Evolutionary conservation across 2,329 filamentous ascomycete genomes (phyloP).

Genomic region (Ceratocystis papillata): DNA sequence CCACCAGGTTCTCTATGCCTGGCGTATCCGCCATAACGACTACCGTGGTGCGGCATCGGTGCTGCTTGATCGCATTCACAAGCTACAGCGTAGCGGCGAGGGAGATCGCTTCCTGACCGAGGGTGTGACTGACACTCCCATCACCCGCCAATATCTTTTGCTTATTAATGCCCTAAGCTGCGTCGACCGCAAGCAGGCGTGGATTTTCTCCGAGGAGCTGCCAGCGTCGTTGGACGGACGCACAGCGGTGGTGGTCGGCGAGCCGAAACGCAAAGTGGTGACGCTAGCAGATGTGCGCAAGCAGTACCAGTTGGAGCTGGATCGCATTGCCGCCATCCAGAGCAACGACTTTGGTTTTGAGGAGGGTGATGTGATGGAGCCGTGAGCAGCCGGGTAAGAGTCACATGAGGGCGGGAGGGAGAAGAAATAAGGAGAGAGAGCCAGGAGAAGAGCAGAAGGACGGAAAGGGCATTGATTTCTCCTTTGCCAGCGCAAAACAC

Average conservation of each 20-base stretch:
- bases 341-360: constrained; percentile 78
- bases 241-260: constrained; percentile 24
- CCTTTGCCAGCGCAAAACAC: background rate
- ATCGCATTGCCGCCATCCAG: constrained; percentile 76
- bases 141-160: constrained; percentile 70
- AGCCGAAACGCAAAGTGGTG: constrained; percentile 59
- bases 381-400: constrained; percentile 32
- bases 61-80: constrained; percentile 52
- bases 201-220: constrained; percentile 54
- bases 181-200: constrained; percentile 68
- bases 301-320: constrained; percentile 82
- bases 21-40: constrained; percentile 72
- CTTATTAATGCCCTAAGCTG: constrained; percentile 89
- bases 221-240: constrained; percentile 19
- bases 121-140: constrained; percentile 50
- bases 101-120: constrained; percentile 47
- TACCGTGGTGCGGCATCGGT: constrained; percentile 67
- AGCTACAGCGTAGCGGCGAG: constrained; percentile 38
- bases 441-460: too few relatives aligned
- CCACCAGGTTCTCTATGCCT: constrained; percentile 82
- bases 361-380: constrained; percentile 45
- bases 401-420: background rate
- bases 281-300: constrained; percentile 77
- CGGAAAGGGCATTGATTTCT: background rate
- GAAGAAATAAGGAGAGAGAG: too few relatives aligned